phyloP scores from a whole-genome alignment of 768 basidiomycete genomes.

The Steccherinum ochraceum region DNA sequence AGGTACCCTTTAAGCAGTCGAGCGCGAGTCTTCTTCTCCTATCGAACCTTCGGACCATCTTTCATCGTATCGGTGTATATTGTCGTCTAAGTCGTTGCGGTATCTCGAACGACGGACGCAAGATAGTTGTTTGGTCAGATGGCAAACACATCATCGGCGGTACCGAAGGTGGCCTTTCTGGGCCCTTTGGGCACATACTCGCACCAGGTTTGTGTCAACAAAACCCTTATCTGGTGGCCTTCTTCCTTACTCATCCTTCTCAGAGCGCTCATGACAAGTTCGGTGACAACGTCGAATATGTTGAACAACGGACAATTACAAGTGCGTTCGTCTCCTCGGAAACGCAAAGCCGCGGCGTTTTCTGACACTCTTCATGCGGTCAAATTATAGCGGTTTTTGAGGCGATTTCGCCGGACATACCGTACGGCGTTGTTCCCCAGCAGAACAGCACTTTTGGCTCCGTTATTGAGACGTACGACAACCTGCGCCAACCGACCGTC shows the following conservation, averaged over 20 bases:
- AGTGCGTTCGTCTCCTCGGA: slow-evolving; percentile 20
- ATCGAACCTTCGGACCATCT: too few species aligned
- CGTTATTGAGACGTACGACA: slow-evolving; percentile 71
- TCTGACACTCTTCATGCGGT: too few species aligned
- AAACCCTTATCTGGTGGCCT: not conserved
- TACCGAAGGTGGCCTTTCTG: slow-evolving; percentile 42
- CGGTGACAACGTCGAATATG: slow-evolving; percentile 37
- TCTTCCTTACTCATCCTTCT: too few species aligned
- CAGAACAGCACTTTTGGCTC: slow-evolving; percentile 74
- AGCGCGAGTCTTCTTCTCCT: too few species aligned
- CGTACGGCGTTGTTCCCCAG: slow-evolving; percentile 67
- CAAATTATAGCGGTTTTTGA: slow-evolving; percentile 58
- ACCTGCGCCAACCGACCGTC: slow-evolving; percentile 37
- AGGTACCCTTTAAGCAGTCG: too few species aligned
- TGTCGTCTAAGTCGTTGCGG: too few species aligned
- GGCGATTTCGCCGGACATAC: slow-evolving; percentile 36
- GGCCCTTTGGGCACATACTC: slow-evolving; percentile 71
- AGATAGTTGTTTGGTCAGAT: too few species aligned
- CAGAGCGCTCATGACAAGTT: slow-evolving; percentile 46
- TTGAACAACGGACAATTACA: slow-evolving; percentile 32
- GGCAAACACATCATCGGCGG: not conserved
- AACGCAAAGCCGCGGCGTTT: not conserved
- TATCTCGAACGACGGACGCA: too few species aligned
- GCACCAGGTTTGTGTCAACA: slow-evolving; percentile 42
- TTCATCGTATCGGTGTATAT: too few species aligned